These are phyloP conservation scores for Penicillium canescens DNA, from an alignment of 495 filamentous ascomycete genomes.

Conservation along the genomic window DNA sequence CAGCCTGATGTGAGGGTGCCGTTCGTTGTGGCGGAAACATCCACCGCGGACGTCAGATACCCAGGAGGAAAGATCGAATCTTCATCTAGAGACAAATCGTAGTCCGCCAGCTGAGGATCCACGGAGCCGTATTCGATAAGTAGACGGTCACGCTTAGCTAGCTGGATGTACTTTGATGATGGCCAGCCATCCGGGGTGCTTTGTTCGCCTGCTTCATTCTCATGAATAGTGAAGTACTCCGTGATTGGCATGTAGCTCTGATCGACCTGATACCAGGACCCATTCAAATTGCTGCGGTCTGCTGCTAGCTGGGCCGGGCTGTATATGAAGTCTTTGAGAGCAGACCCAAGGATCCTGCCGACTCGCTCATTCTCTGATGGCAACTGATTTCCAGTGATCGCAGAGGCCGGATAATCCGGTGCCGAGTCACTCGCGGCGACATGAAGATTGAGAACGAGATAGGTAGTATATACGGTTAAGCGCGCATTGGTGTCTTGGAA, in stretches of 20 bases:
- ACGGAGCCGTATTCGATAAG: conserved; percentile 55
- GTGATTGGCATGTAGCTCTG: conserved; percentile 45
- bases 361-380: conserved; percentile 32
- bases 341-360: conserved; percentile 35
- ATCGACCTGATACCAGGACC: conserved; percentile 55
- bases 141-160: conserved; percentile 49
- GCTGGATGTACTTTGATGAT: conserved; percentile 54
- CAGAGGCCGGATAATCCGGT: conserved; percentile 38
- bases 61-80: conserved; percentile 44
- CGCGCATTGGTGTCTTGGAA: conserved; percentile 47
- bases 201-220: conserved; percentile 32
- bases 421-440: conserved; percentile 45
- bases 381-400: conserved; percentile 31
- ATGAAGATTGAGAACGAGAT: conserved; percentile 61
- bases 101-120: conserved; percentile 55
- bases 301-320: conserved; percentile 44
- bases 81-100: conserved; percentile 46
- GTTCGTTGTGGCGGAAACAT: conserved; percentile 23
- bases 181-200: conserved; percentile 66
- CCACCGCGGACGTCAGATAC: conserved; percentile 33
- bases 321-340: conserved; percentile 53
- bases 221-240: conserved; percentile 52
- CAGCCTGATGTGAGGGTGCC: conserved; percentile 52
- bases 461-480: conserved; percentile 45
- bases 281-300: conserved; percentile 57